A percentile compares a stretch with the other conserved stretches of the same genome.
Evolutionary conservation across 225 moss, liverwort and hornwort species (phyloP).

Genomic region (Marchantia polymorpha): DNA sequence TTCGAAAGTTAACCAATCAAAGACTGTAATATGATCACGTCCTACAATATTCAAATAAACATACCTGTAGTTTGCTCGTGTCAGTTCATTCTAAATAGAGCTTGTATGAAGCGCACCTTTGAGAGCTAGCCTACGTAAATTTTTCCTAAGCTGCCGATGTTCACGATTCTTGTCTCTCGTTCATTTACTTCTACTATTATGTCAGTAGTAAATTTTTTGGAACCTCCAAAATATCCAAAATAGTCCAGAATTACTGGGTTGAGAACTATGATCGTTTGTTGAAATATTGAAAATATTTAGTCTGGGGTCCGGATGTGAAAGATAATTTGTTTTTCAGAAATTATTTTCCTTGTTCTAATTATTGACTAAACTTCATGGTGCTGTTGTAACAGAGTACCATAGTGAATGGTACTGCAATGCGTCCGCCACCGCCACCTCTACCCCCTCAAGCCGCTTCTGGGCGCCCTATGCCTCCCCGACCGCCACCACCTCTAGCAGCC

Average conservation of each 20-base stretch:
- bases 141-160: too few relatives aligned
- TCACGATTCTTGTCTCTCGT: too few relatives aligned
- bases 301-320: neutral
- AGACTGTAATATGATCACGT: too few relatives aligned
- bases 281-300: neutral
- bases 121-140: too few relatives aligned
- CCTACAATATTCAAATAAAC: too few relatives aligned
- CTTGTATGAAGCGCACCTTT: too few relatives aligned
- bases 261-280: neutral
- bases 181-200: neutral
- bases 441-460: conserved; percentile 40
- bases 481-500: conserved; percentile 19
- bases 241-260: neutral
- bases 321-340: neutral
- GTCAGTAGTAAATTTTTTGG: neutral
- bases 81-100: too few relatives aligned
- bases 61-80: too few relatives aligned
- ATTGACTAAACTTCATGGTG: neutral
- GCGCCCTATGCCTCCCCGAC: conserved; percentile 33
- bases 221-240: neutral
- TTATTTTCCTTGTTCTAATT: neutral
- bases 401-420: conserved; percentile 27
- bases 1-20: too few relatives aligned
- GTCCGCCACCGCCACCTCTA: conserved; percentile 44
- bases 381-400: conserved; percentile 30